A percentile compares a stretch with the other conserved stretches of the same genome.
phyloP scores from a whole-genome alignment of 2,329 filamentous ascomycete genomes.

The Colletotrichum gigasporum region DNA sequence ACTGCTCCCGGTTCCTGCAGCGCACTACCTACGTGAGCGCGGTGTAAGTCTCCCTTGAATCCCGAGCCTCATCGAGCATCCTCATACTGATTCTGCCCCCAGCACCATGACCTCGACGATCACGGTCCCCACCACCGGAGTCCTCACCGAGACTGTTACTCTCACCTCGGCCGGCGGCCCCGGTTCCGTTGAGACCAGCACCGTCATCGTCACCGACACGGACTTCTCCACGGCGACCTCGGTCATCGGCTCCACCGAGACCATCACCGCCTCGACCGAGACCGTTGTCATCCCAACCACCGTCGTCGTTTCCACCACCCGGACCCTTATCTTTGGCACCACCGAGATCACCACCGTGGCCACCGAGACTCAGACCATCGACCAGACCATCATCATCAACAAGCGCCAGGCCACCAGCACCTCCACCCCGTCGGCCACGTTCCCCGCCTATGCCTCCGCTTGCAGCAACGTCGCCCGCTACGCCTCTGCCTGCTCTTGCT shows the following conservation, averaged over 20 bases:
- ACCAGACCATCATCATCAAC: slow-evolving; percentile 10
- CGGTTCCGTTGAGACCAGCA: slow-evolving; percentile 16
- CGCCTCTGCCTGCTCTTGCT: slow-evolving; percentile 37
- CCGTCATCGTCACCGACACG: not conserved
- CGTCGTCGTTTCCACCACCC: slow-evolving; percentile 19
- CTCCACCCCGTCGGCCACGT: not conserved
- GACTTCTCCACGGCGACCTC: slow-evolving; percentile 2
- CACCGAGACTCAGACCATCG: slow-evolving; percentile 29
- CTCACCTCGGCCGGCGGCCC: not conserved
- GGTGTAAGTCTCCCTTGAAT: slow-evolving; percentile 1
- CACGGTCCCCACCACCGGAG: slow-evolving; percentile 18
- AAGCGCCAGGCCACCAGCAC: slow-evolving; percentile 20
- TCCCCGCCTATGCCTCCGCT: slow-evolving; percentile 36
- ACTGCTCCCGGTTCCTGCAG: slow-evolving; percentile 23
- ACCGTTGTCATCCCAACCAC: slow-evolving; percentile 23
- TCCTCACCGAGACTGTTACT: slow-evolving; percentile 21
- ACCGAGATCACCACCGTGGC: slow-evolving; percentile 25
- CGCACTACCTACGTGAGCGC: slow-evolving; percentile 15
- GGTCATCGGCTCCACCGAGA: slow-evolving; percentile 10
- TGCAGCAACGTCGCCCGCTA: slow-evolving; percentile 35
- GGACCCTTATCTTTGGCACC: slow-evolving; percentile 23
- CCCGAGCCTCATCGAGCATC: not conserved
- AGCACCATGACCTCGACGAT: slow-evolving; percentile 24
- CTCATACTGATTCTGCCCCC: not conserved
- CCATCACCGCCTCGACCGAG: slow-evolving; percentile 20